Conservation (phyloP, 495 filamentous ascomycete genomes). For the Penicillium daleae region DNA sequence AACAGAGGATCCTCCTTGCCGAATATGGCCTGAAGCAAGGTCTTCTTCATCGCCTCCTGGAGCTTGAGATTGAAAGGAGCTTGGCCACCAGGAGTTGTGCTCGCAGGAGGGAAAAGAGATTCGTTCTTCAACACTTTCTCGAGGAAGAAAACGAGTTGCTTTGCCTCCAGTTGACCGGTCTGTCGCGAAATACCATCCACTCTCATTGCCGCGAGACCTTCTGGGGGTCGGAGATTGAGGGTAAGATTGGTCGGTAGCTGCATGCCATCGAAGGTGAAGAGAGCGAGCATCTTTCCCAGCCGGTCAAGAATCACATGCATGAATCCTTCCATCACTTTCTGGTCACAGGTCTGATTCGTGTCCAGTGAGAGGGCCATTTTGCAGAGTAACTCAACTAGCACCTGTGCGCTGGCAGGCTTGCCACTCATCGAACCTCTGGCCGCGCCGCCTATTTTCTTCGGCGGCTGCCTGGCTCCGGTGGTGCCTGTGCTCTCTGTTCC, state of each 20-base stretch:
- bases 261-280: constrained; percentile 42
- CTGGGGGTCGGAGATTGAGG: constrained; percentile 32
- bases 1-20: constrained; percentile 37
- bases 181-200: constrained; percentile 25
- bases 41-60: constrained; percentile 43
- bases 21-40: constrained; percentile 46
- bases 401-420: constrained; percentile 15
- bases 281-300: constrained; percentile 43
- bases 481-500: too few relatives aligned
- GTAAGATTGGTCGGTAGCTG: constrained; percentile 28
- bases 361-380: constrained; percentile 38
- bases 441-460: neutral
- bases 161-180: constrained; percentile 36
- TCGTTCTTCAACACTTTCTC: constrained; percentile 33
- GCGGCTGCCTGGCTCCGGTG: neutral
- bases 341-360: constrained; percentile 25
- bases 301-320: constrained; percentile 40
- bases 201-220: constrained; percentile 30
- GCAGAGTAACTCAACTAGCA: constrained; percentile 30
- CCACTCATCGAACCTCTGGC: constrained; percentile 1
- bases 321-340: constrained; percentile 43
- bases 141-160: constrained; percentile 43
- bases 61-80: constrained; percentile 26
- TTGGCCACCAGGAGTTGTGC: neutral
- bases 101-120: neutral